Percentiles rank a stretch among this genome's conserved stretches.
Evolutionary conservation across 495 filamentous ascomycete genomes (phyloP).

Genomic region (Penicillium malachiteum): DNA sequence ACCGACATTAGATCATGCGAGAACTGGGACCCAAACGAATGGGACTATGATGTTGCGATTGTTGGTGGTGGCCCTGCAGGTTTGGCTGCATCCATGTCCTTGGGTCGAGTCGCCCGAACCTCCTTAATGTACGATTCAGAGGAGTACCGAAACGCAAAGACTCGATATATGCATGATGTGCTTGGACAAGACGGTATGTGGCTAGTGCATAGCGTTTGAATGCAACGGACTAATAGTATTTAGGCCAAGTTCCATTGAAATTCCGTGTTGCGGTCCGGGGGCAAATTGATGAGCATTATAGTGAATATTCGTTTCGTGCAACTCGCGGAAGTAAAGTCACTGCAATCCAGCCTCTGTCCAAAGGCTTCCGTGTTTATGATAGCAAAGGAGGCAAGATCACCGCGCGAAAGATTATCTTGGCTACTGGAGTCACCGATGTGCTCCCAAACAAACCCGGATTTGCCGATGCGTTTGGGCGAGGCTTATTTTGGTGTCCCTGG

Average conservation of each 20-base stretch:
- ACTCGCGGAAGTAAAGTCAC: slow-evolving; percentile 11
- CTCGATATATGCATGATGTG: slow-evolving; percentile 14
- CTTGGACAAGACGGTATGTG: slow-evolving; percentile 10
- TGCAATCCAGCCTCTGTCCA: slow-evolving; percentile 7
- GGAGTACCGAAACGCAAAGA: slow-evolving; percentile 7
- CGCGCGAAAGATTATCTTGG: slow-evolving; percentile 38
- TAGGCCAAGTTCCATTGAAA: slow-evolving; percentile 6
- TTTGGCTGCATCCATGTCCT: slow-evolving; percentile 8
- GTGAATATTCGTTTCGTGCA: slow-evolving; percentile 10
- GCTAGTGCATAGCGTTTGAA: not conserved
- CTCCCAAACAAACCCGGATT: slow-evolving; percentile 41
- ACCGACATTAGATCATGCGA: not conserved
- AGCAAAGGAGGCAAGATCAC: slow-evolving; percentile 5
- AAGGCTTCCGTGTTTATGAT: slow-evolving; percentile 12
- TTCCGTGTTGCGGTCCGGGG: slow-evolving; percentile 9
- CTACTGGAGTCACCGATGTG: slow-evolving; percentile 46
- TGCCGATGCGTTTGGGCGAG: slow-evolving; percentile 42
- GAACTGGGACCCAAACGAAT: slow-evolving; percentile 2
- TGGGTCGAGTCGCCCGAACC: slow-evolving; percentile 5
- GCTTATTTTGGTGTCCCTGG: slow-evolving; percentile 52
- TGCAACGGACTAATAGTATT: not conserved
- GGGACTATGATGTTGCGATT: slow-evolving; percentile 14
- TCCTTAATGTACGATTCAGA: slow-evolving; percentile 8
- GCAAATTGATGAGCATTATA: slow-evolving; percentile 9
- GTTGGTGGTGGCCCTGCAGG: slow-evolving; percentile 13